Base-by-base conservation (phyloP, 495 filamentous ascomycete species). In the Halenospora varia region DNA sequence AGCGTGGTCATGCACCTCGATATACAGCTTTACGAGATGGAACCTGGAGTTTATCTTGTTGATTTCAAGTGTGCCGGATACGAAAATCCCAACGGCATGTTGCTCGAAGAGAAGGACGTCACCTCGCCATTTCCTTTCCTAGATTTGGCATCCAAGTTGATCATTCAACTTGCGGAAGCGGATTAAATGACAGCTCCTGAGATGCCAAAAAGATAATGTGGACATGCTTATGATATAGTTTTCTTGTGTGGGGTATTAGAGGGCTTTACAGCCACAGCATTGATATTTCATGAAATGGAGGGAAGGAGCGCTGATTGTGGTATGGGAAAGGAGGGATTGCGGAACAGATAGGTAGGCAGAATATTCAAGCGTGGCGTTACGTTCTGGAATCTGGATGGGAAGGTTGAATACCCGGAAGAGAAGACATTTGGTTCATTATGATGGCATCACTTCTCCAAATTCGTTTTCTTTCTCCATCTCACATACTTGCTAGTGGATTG, bases 1-100 rank as follows among this genome's bases (percentile, higher is more conserved):
- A 79, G 81, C 48, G 79, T 89, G 20, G 86, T 82, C 60, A 90
- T 97, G 60, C 93, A 95, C 64, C 85, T 97, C 69, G 92, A 94
- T 52, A 95, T 98, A 55, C 94, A 98, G 69, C 85, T 98, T 25
- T 98, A 98, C 70, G 88, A 93, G 65, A 87, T 98, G 71, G 94
- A 98, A 70, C 83, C 85, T 40, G 88, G 89, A 55, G 92, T 92
- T 62, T 98, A 92, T 71, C 87, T 97, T 61, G 94, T 98, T 23
- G 94, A 98, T 70, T 97, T 98, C 80, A 97, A 96, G 67, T 96
- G 94, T 66, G 91, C 92, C n/a, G 94, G 94, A 6, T 98, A 98
- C 70, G 94, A 98, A 71, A 88, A 89, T 39, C 63, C 72, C 2
- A 74, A 81, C 11, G 81, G 82, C 19, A 76, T 73, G 53, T 68